Percentiles rank a stretch among this genome's conserved stretches.
Evolutionary conservation across 345 rosid species (phyloP).

Genomic region (Brassica rapa): DNA sequence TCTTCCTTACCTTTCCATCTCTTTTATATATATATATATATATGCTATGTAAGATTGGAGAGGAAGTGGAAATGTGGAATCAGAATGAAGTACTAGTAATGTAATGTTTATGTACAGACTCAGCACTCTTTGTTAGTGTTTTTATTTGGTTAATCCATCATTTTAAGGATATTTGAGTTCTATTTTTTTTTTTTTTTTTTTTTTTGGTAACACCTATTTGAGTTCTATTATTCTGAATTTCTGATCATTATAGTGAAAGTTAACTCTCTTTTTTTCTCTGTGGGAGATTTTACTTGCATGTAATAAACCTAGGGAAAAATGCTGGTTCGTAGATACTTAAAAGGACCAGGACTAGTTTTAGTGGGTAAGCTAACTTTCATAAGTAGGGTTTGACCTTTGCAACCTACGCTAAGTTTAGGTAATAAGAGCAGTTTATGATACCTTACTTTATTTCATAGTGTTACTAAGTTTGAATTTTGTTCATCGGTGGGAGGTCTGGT

Average conservation of each 20-base stretch:
- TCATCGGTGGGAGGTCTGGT: not conserved
- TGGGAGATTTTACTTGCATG: not conserved
- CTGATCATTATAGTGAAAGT: not conserved
- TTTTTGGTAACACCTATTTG: not conserved
- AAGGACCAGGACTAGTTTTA: not conserved
- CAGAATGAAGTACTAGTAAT: slow-evolving; percentile 19
- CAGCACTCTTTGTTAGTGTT: slow-evolving; percentile 22
- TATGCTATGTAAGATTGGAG: slow-evolving; percentile 17
- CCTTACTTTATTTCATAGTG: not conserved
- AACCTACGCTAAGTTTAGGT: slow-evolving; percentile 10
- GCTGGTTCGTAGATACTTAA: not conserved
- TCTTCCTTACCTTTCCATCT: not conserved
- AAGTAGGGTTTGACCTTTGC: not conserved
- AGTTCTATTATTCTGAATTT: slow-evolving; percentile 15
- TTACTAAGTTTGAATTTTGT: not conserved
- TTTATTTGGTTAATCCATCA: slow-evolving; percentile 22
- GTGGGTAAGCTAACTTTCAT: not conserved
- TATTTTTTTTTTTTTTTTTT: not conserved
- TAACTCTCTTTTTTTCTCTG: not conserved
- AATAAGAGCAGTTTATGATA: not conserved
- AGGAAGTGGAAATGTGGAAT: slow-evolving; percentile 21
- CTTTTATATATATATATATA: not conserved
- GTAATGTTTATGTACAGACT: slow-evolving; percentile 33
- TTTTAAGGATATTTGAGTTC: slow-evolving; percentile 19
- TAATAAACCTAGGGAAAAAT: not conserved